Base-by-base conservation (phyloP, 495 filamentous ascomycete genomes). In the Hyaloscypha bicolor region DNA sequence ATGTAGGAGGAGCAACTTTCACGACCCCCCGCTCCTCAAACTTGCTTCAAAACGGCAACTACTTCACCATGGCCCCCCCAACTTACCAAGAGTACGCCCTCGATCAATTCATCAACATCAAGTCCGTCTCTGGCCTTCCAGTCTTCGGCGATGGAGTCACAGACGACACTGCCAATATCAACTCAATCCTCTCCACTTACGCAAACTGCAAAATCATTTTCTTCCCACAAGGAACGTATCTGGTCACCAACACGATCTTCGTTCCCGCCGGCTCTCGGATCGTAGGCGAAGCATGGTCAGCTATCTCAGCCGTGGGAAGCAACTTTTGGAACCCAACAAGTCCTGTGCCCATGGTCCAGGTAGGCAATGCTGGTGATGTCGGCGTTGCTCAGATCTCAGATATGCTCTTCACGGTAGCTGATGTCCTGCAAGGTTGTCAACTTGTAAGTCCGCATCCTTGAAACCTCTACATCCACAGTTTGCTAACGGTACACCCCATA, bases 191-290 rank as follows among this genome's bases (percentile, higher is more conserved):
- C 55, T 32, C 78, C 67, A 62, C 82, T 66, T 76, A 84, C 60
- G 75, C 80, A 39, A 75, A 81, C 39, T 74, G 80, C 74, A 86
- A 83, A 64, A 75, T 90, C 29, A 79, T 84, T 1, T 91, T 82
- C 71, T 86, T 91, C 69, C 87, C 88, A 3, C 76, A 78, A 29
- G 88, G 89, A 12, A 81, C 81, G 0, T 91, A 91, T 70, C 72
- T 82, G 9, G 83, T 90, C 42, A 86, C 79, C 6, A 75, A 80
- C 30, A 91, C 88, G 0, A 71, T 91, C 45, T 68, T 77, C 45
- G 75, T 90, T 48, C 88, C 87, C 0, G 66, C 75, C 6, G 79
- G 79, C 21, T 79, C 81, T 16, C 74, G 73, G 9, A 75, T 84
- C 32, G 77, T 83, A 9, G 81, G 80, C 12, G 85, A 89, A 73